Evolutionary conservation across 2,329 filamentous ascomycete genomes (phyloP), one percentile per base, ranked within the genome.

Genomic region (Aspergillus pseudoglaucus): DNA sequence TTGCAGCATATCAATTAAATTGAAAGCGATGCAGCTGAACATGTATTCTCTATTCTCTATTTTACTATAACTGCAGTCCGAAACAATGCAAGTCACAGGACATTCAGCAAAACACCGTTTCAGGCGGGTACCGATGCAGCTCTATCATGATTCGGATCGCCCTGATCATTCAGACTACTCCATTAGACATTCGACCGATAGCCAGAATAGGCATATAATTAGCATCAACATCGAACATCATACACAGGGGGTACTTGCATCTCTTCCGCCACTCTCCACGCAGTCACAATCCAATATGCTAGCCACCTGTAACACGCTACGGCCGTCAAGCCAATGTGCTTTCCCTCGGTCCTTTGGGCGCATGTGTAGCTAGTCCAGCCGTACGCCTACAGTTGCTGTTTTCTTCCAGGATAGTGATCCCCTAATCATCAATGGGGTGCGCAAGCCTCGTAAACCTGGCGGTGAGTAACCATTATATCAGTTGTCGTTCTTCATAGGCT

Each of bases 371-470:
- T n/a, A 35, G 33, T 35, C n/a, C 9, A 40, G 38, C 38, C n/a
- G 10, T 40, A 9, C 15, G 38, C 54, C 56, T 4, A 48, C 54
- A 3, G 67, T 78, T 2, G 75, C 75, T 6, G 65, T 78, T 0
- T 56, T 79, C 1, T 74, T 73, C 47, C 74, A 78, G 56, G 73
- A 65, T 4, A 64, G 75, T 41, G 68, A 75, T 2, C 71, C 74
- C 4, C 75, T 75, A 0, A 32, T 73, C 4, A 72, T 78, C 44
- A 70, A 75, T 47, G 74, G 74, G 1, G 67, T 73, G 3, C 63
- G 61, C 12, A 79, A 78, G 49, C 75, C 75, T 1, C 71, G 64
- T 55, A 79, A 79, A 47, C 75, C 75, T 14, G 73, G 74, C 41
- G 70, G 72, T 71, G 54, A 30, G 56, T 33, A 12, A 3, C 14